Percentiles rank a stretch among this genome's conserved stretches.
Conservation (phyloP, 176 grass and related monocot genomes). For the Avena insularis region DNA sequence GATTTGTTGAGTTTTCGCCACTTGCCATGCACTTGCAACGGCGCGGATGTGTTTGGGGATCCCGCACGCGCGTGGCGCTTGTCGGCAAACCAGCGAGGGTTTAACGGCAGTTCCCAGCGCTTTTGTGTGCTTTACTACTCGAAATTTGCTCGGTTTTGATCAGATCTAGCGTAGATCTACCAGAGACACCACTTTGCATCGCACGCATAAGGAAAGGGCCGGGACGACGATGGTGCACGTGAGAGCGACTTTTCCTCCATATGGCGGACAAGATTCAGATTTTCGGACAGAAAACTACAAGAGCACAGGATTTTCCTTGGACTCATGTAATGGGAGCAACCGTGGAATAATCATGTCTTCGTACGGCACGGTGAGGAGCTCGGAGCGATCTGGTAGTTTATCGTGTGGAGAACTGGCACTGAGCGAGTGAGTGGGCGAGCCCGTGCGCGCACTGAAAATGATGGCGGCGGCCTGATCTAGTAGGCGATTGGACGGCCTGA, state of each 20-base stretch:
- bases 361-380: neutral
- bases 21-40: constrained; percentile 31
- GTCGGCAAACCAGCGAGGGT: neutral
- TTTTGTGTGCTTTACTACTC: too few relatives aligned
- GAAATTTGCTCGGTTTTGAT: neutral
- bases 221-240: neutral
- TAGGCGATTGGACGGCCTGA: constrained; percentile 20
- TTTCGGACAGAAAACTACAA: constrained; percentile 30
- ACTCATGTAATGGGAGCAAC: neutral
- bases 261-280: constrained; percentile 49
- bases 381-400: constrained; percentile 14
- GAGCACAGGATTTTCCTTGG: constrained; percentile 18
- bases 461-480: constrained; percentile 16
- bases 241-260: constrained; percentile 24
- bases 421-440: neutral
- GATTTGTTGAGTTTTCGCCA: neutral
- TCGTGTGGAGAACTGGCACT: neutral
- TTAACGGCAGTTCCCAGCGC: neutral
- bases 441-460: constrained; percentile 39
- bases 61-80: neutral
- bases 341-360: neutral
- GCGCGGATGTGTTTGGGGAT: neutral
- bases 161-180: constrained; percentile 39
- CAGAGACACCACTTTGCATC: neutral
- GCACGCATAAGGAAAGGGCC: constrained; percentile 23